Evolutionary conservation across 2,329 filamentous ascomycete species (phyloP), one percentile per base, ranked within the genome.

Genomic region (Lachnum nothofagi): DNA sequence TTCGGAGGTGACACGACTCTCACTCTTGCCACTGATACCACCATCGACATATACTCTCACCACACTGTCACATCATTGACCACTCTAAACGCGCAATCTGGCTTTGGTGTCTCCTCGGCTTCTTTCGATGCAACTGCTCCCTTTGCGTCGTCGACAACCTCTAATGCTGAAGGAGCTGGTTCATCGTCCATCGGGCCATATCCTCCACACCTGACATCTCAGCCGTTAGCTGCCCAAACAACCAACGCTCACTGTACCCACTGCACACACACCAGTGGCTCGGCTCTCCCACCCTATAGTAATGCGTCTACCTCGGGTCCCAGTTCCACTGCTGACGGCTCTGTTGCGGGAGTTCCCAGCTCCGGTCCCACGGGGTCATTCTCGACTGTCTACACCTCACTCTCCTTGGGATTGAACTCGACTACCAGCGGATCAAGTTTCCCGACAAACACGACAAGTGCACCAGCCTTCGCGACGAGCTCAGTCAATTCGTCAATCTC

Each of bases 11-110:
- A 19, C 25, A n/a, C 20, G 23, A 27, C 16, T 19, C 20, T 23
- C 22, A 39, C 38, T 17, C 22, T 40, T 16, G 44, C 35, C 10
- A n/a, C 8, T 22, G 42, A 56, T 20, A 44, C 49, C 14, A 54
- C 51, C 14, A 33, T 56, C 19, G 38, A 54, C 12, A 44, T 58
- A 10, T 53, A 50, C 43, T 49, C 47, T 3, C 34, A 12, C n/a
- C 34, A 29, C 12, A 38, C 38, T 4, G 23, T 44, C 2, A 33
- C 49, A 8, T 38, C 42, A 4, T 19, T 50, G 16, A 44, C 57
- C 1, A 53, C 33, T 31, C 46, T 57, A 25, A 35, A 47, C 31
- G 56, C 52, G 8, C 19, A 48, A 20, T 49, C 45, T 10, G 55
- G 53, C 2, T 61, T 60, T 34, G 42, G 55, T 23, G 41, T 14